Evolutionary conservation across 495 filamentous ascomycete genomes (phyloP).

Genomic region (Echria macrotheca): DNA sequence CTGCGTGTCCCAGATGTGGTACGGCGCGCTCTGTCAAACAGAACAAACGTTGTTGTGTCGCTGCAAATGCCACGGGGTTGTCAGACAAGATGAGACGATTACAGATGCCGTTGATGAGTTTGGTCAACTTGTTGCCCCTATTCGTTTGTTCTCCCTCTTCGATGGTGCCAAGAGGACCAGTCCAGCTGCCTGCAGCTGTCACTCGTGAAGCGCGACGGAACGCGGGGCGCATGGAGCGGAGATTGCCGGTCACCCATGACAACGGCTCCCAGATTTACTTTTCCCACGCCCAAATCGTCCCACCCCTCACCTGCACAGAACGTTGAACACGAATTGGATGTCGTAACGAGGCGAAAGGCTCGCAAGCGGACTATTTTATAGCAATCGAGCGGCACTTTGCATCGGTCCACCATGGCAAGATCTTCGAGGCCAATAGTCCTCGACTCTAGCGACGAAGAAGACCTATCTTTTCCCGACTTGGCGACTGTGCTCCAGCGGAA

Average conservation of each 20-base stretch:
- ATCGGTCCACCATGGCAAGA: slow-evolving; percentile 13
- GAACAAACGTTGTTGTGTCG: no score
- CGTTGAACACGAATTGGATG: neutral
- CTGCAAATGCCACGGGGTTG: no score
- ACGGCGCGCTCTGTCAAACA: no score
- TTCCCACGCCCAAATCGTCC: neutral
- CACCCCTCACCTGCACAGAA: no score
- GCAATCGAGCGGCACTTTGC: no score
- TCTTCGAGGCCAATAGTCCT: slow-evolving; percentile 2
- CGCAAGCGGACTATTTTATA: no score
- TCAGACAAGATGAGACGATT: no score
- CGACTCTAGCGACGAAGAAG: slow-evolving; percentile 10
- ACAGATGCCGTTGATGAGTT: no score
- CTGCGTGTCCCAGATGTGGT: no score
- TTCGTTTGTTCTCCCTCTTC: no score
- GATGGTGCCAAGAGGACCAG: neutral
- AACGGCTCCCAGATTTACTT: neutral
- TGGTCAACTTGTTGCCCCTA: no score
- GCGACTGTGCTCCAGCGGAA: neutral
- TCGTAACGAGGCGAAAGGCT: neutral
- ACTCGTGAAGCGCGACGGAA: neutral
- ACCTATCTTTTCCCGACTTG: slow-evolving; percentile 35
- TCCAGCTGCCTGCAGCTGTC: neutral
- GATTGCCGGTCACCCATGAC: neutral
- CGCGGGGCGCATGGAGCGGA: neutral